Conservation (phyloP, 306 rosid genomes). For the Inga leiocalycina region DNA sequence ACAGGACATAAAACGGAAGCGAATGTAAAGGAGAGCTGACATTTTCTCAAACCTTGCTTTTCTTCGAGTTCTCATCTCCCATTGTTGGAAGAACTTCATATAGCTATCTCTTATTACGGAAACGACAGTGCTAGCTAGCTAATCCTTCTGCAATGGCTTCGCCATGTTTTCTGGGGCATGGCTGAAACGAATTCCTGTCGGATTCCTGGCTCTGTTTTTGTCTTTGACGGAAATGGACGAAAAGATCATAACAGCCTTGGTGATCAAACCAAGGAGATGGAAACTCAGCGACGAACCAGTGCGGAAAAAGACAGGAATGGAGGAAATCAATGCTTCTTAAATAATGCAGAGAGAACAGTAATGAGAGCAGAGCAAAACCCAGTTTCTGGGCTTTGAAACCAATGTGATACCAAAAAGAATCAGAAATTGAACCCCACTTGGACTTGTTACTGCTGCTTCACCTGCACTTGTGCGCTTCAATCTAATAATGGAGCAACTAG, state of each 20-base stretch:
- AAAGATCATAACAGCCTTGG: slow-evolving; percentile 17
- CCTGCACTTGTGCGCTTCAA: slow-evolving; percentile 23
- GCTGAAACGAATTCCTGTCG: slow-evolving; percentile 17
- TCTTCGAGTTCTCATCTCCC: slow-evolving; percentile 96
- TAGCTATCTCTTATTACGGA: slow-evolving; percentile 39
- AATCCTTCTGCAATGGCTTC: slow-evolving; percentile 10
- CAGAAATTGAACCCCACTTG: slow-evolving; percentile 38
- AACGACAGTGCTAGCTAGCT: slow-evolving; percentile 22
- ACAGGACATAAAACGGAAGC: slow-evolving; percentile 27
- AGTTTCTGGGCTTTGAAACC: slow-evolving; percentile 42
- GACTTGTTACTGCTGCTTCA: background rate
- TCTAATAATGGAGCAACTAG: background rate
- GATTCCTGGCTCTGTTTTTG: slow-evolving; percentile 26
- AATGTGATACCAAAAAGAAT: slow-evolving; percentile 41
- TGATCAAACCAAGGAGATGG: slow-evolving; percentile 28
- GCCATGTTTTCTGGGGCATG: slow-evolving; percentile 3
- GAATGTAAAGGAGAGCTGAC: slow-evolving; percentile 30
- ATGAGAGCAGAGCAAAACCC: slow-evolving; percentile 39
- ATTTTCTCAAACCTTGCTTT: slow-evolving; percentile 88
- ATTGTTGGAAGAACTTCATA: slow-evolving; percentile 89
- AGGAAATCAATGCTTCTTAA: slow-evolving; percentile 40
- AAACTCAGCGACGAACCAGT: background rate
- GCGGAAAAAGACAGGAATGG: slow-evolving; percentile 36
- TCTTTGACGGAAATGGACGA: background rate
- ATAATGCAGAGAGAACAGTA: slow-evolving; percentile 38